A percentile compares a stretch with the other conserved stretches of the same genome.
phyloP scores from a whole-genome alignment of 306 rosid genomes.

The Nissolia schottii region DNA sequence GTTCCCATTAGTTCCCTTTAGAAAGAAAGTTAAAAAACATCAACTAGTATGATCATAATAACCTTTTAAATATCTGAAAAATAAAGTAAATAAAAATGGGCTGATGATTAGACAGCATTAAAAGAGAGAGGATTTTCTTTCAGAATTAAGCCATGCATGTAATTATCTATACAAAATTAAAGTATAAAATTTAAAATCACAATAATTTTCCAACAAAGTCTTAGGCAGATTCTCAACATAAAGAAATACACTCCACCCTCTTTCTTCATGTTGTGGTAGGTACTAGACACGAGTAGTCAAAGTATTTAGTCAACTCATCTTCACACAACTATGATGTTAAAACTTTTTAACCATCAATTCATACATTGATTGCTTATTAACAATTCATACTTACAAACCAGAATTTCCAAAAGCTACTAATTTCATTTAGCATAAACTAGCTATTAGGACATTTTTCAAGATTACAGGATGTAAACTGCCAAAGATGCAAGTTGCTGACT shows the following conservation, averaged over 20 bases:
- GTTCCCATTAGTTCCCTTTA: slow-evolving; percentile 44
- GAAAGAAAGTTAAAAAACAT: slow-evolving; percentile 24
- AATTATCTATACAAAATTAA: neutral
- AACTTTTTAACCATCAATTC: neutral
- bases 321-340: neutral
- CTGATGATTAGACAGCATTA: neutral
- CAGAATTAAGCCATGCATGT: neutral
- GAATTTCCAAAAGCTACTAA: neutral
- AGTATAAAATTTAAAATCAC: neutral
- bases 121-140: neutral
- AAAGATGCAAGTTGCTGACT: neutral
- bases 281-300: neutral
- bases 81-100: slow-evolving; percentile 4
- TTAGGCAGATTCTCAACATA: neutral
- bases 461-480: neutral
- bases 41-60: slow-evolving; percentile 23
- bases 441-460: neutral
- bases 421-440: neutral
- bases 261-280: slow-evolving; percentile 1
- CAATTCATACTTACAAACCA: neutral
- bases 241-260: slow-evolving; percentile 2
- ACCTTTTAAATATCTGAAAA: slow-evolving; percentile 13
- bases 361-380: neutral
- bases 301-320: neutral
- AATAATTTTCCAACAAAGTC: neutral